A percentile compares a stretch with the other conserved stretches of the same genome.
Conservation (phyloP, 139 green algal species). For the Chlamydomonas schloesseri region DNA sequence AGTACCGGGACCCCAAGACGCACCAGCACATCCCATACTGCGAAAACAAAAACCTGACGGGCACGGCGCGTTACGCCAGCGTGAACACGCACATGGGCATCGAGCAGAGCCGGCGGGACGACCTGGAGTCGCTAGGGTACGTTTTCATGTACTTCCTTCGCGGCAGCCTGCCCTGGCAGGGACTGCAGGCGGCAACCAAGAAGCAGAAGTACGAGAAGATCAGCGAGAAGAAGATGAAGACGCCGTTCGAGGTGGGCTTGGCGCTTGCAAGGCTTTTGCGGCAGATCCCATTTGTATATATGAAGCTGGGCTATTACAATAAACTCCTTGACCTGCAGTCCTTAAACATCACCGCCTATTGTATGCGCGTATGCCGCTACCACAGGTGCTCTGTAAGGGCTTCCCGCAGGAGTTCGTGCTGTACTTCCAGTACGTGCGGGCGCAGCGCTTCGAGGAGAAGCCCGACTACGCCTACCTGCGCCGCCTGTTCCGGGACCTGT, state of each 20-base stretch:
- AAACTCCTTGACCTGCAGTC: too few species aligned
- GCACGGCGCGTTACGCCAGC: slow-evolving; percentile 96
- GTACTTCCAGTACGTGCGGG: slow-evolving; percentile 97
- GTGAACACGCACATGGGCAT: slow-evolving; percentile 99
- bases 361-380: too few species aligned
- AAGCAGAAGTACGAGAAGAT: slow-evolving; percentile 99
- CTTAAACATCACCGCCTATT: too few species aligned
- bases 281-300: too few species aligned
- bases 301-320: too few species aligned
- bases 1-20: slow-evolving; percentile 98
- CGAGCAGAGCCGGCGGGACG: slow-evolving; percentile 90
- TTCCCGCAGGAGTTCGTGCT: slow-evolving; percentile 95
- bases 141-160: slow-evolving; percentile 99
- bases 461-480: slow-evolving; percentile 98
- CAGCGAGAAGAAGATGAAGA: slow-evolving; percentile 99
- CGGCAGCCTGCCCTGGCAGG: slow-evolving; percentile 96
- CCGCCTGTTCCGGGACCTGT: slow-evolving; percentile 98
- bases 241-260: slow-evolving; percentile 84
- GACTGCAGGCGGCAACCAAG: slow-evolving; percentile 92
- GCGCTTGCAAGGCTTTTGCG: too few species aligned
- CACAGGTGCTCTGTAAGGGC: slow-evolving; percentile 88
- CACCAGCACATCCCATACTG: slow-evolving; percentile 99
- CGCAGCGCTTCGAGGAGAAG: slow-evolving; percentile 79
- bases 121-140: slow-evolving; percentile 87
- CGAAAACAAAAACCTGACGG: slow-evolving; percentile 98